Evolutionary conservation across 345 rosid species (phyloP).

Genomic region (Salix udensis): DNA sequence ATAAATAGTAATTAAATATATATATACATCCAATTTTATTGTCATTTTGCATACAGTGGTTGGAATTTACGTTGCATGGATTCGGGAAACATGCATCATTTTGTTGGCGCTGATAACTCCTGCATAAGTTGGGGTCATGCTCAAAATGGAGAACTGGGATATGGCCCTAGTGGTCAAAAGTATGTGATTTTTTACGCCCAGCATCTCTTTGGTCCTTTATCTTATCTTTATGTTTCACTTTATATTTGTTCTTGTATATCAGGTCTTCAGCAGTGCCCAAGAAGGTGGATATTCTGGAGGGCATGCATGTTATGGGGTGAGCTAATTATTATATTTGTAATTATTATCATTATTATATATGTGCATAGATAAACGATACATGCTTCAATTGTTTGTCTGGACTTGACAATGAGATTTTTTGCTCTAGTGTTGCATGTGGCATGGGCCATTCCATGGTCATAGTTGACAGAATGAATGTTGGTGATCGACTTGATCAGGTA

Average conservation of each 20-base stretch:
- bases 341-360: not conserved
- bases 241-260: slow-evolving; percentile 18
- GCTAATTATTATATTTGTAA: not conserved
- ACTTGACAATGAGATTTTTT: not conserved
- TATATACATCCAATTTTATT: not conserved
- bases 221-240: slow-evolving; percentile 6
- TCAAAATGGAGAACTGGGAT: slow-evolving; percentile 90
- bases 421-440: slow-evolving; percentile 85
- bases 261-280: slow-evolving; percentile 95
- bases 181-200: slow-evolving; percentile 22
- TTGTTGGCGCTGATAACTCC: slow-evolving; percentile 94
- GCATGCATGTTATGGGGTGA: slow-evolving; percentile 86
- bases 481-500: slow-evolving; percentile 87
- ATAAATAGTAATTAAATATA: not conserved
- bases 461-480: slow-evolving; percentile 62
- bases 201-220: not conserved
- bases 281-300: slow-evolving; percentile 88
- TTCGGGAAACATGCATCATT: slow-evolving; percentile 93
- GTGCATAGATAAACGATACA: no score
- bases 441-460: slow-evolving; percentile 81
- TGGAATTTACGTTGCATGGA: slow-evolving; percentile 98
- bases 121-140: slow-evolving; percentile 99
- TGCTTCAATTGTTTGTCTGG: slow-evolving; percentile 1
- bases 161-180: slow-evolving; percentile 94
- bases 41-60: slow-evolving; percentile 49